Evolutionary conservation across 2,329 filamentous ascomycete genomes (phyloP).

Genomic region (Penicillium sp.): DNA sequence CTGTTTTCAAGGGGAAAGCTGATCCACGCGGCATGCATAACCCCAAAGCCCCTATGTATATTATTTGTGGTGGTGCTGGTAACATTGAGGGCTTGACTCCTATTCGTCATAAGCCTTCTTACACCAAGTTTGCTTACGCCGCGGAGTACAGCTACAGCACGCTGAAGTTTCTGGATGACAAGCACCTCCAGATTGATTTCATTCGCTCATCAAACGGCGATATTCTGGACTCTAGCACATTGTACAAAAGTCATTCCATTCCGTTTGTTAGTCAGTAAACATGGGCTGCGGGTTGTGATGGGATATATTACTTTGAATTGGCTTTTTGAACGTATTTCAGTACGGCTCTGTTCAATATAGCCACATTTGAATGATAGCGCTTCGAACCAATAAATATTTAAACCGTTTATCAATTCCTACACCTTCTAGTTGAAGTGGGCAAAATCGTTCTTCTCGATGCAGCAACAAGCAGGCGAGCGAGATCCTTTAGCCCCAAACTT

Average conservation of each 20-base stretch:
- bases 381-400: too few species aligned
- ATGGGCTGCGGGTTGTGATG: neutral
- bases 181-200: slow-evolving; percentile 55
- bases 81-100: slow-evolving; percentile 56
- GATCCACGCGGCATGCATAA: slow-evolving; percentile 49
- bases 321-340: too few species aligned
- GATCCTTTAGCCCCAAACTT: too few species aligned
- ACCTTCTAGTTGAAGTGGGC: too few species aligned
- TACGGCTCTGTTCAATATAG: too few species aligned
- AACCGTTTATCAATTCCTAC: too few species aligned
- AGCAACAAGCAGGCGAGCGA: too few species aligned
- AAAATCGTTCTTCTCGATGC: too few species aligned
- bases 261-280: slow-evolving; percentile 56
- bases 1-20: slow-evolving; percentile 34
- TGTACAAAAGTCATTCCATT: slow-evolving; percentile 53
- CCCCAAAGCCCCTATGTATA: slow-evolving; percentile 60
- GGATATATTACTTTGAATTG: too few species aligned
- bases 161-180: slow-evolving; percentile 49
- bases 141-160: slow-evolving; percentile 56
- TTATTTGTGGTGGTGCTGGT: slow-evolving; percentile 57
- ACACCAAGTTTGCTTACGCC: slow-evolving; percentile 41
- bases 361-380: too few species aligned
- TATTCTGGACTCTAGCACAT: slow-evolving; percentile 49
- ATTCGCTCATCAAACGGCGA: slow-evolving; percentile 52
- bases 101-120: slow-evolving; percentile 46